These are phyloP conservation scores for Dichotomopilus funicola DNA, from an alignment of 2,329 filamentous ascomycete genomes.

Conservation along the genomic window DNA sequence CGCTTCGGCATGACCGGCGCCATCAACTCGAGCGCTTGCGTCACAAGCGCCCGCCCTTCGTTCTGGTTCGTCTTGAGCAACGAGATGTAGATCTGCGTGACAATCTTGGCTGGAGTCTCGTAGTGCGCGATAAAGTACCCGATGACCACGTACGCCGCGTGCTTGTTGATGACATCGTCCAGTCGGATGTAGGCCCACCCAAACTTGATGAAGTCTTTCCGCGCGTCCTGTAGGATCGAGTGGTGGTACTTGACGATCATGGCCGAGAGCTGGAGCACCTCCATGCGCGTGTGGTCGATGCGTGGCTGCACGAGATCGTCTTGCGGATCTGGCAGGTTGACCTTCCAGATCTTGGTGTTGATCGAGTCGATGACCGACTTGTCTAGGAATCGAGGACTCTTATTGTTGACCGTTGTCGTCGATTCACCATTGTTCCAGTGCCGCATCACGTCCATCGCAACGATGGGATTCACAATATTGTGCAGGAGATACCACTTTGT, in stretches of 20 bases:
- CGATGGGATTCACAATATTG: conserved; percentile 88
- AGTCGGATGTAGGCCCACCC: conserved; percentile 97
- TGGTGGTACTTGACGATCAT: conserved; percentile 95
- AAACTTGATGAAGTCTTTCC: conserved; percentile 98
- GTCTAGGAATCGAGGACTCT: conserved; percentile 71
- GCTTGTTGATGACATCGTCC: conserved; percentile 99
- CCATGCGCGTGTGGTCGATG: conserved; percentile 93
- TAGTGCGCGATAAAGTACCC: conserved; percentile 97
- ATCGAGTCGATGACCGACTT: conserved; percentile 82
- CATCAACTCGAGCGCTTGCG: conserved; percentile 87
- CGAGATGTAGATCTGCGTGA: conserved; percentile 88
- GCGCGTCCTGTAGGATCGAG: conserved; percentile 76
- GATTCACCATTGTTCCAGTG: conserved; percentile 60
- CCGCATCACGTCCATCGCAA: conserved; percentile 92
- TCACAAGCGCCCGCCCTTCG: conserved; percentile 84
- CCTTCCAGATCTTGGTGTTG: conserved; percentile 89
- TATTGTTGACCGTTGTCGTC: conserved; percentile 24
- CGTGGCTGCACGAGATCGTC: conserved; percentile 80
- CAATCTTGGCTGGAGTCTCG: conserved; percentile 93
- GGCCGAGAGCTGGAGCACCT: conserved; percentile 88
- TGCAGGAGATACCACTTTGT: conserved; percentile 90
- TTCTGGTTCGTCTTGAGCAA: conserved; percentile 90
- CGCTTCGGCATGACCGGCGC: conserved; percentile 90
- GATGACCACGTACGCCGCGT: conserved; percentile 93
- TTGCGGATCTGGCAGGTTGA: conserved; percentile 70